Conservation (phyloP, 148 eudicot genomes). For the Rhododendron vialii region DNA sequence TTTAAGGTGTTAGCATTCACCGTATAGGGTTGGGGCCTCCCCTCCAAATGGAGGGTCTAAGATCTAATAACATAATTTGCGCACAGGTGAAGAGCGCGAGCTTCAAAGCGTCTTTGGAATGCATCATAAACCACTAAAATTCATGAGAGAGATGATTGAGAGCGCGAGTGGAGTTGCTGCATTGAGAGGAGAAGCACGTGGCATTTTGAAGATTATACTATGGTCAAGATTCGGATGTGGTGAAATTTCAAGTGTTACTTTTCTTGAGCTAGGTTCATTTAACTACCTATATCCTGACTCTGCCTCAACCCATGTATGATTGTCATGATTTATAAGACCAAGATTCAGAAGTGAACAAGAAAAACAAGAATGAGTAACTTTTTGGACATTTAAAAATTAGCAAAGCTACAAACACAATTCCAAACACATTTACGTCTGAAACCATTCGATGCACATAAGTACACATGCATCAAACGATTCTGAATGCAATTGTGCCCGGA, state of each 20-base stretch:
- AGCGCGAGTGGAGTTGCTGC: not conserved
- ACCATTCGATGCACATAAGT: not conserved
- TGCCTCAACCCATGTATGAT: not conserved
- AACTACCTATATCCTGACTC: not conserved
- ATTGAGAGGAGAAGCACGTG: not conserved
- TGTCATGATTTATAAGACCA: too few species aligned
- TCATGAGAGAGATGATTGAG: too few species aligned
- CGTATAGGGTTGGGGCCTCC: too few species aligned
- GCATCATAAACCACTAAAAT: too few species aligned
- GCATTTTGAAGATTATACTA: not conserved
- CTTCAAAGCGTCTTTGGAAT: too few species aligned
- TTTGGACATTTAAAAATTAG: too few species aligned
- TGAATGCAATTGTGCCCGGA: not conserved
- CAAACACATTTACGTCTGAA: too few species aligned
- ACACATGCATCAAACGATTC: not conserved
- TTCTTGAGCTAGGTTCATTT: not conserved
- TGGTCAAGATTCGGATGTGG: not conserved
- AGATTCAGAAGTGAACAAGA: too few species aligned
- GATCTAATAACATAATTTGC: too few species aligned
- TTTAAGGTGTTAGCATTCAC: not conserved
- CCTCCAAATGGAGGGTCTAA: too few species aligned
- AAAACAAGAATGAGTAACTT: too few species aligned
- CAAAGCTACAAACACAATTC: too few species aligned
- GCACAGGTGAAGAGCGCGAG: not conserved
- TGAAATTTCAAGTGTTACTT: not conserved